Conservation (phyloP, 1,284 basidiomycete species). For the Rhodofomes roseus region DNA sequence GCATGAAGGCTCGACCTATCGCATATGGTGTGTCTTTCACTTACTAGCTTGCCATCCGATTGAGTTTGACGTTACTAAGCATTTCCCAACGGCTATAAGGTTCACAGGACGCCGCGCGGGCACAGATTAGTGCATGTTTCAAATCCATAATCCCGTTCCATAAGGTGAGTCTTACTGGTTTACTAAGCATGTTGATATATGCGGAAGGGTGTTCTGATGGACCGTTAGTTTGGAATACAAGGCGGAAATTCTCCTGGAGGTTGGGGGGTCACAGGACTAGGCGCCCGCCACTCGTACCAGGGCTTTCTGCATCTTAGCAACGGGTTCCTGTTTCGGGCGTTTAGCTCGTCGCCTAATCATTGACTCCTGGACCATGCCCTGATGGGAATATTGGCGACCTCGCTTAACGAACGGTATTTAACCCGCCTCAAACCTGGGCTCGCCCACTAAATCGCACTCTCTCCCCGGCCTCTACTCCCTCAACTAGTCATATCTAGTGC, state of each 20-base stretch:
- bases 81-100: background rate
- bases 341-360: background rate
- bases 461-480: background rate
- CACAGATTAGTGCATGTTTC: background rate
- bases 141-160: background rate
- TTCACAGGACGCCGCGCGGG: background rate
- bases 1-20: background rate
- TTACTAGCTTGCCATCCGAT: background rate
- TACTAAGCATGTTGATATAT: background rate
- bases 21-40: background rate
- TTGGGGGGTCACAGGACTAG: background rate
- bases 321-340: background rate
- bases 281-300: background rate
- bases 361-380: background rate
- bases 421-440: background rate
- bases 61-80: background rate
- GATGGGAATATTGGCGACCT: background rate
- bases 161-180: background rate
- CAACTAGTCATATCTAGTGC: background rate
- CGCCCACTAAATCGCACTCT: background rate
- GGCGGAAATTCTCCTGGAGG: background rate
- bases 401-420: background rate
- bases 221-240: too few relatives aligned
- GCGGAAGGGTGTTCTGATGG: background rate
- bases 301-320: background rate